These are phyloP conservation scores for Cystobasidium sp. DNA, from an alignment of 1,284 basidiomycete species.

Conservation along the genomic window DNA sequence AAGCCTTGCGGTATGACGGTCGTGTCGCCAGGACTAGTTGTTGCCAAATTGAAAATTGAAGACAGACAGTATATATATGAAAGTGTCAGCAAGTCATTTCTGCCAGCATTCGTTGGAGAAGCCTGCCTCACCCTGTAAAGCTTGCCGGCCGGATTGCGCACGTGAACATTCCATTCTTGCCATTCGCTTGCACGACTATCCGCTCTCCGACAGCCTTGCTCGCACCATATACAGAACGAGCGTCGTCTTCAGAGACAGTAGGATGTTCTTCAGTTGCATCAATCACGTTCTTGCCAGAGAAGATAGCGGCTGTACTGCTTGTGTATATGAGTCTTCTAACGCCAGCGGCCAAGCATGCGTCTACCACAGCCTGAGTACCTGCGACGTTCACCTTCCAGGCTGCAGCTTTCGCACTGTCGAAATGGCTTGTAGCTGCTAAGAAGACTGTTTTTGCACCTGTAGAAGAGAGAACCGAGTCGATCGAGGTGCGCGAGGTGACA, in stretches of 20 bases:
- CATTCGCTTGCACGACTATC: constrained; percentile 83
- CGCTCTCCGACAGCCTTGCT: constrained; percentile 77
- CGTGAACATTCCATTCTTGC: constrained; percentile 77
- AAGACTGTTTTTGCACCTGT: constrained; percentile 41
- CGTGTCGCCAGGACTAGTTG: constrained; percentile 79
- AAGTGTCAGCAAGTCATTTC: not conserved
- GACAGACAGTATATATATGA: not conserved
- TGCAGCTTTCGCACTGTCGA: constrained; percentile 26
- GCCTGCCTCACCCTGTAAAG: constrained; percentile 79
- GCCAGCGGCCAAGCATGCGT: constrained; percentile 69
- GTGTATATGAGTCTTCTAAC: constrained; percentile 93
- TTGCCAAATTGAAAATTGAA: too few species aligned
- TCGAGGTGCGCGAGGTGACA: constrained; percentile 35
- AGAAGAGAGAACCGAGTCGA: not conserved
- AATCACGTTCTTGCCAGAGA: constrained; percentile 78
- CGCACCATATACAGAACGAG: constrained; percentile 89
- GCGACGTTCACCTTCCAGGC: constrained; percentile 76
- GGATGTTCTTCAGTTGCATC: constrained; percentile 87
- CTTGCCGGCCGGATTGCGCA: constrained; percentile 92
- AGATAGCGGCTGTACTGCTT: constrained; percentile 89
- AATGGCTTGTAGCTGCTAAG: constrained; percentile 35
- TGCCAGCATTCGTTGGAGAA: not conserved
- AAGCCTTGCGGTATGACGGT: constrained; percentile 84
- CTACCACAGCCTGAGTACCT: constrained; percentile 84
- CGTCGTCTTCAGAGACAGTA: constrained; percentile 75